Conservation (phyloP, 2,329 filamentous ascomycete genomes). For the Apiospora arundinis region DNA sequence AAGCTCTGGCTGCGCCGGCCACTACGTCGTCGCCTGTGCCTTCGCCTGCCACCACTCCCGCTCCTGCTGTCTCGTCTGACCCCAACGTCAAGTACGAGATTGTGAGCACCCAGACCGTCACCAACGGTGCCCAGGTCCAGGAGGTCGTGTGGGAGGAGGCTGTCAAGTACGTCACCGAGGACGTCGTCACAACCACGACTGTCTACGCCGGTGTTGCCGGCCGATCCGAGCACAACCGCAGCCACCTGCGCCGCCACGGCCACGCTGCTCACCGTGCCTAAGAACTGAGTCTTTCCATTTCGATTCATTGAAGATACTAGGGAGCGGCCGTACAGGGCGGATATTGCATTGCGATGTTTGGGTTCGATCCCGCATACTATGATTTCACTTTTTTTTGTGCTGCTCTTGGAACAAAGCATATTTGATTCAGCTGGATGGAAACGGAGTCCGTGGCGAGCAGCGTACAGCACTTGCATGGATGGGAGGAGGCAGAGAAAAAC, state of each 20-base stretch:
- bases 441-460: background rate
- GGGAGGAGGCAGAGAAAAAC: background rate
- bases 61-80: conserved; percentile 39
- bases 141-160: conserved; percentile 65
- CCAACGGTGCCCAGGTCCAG: conserved; percentile 55
- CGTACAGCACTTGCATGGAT: background rate
- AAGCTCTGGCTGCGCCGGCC: conserved; percentile 24
- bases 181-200: conserved; percentile 48
- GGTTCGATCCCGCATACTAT: conserved; percentile 9
- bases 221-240: conserved; percentile 36
- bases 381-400: conserved; percentile 19
- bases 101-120: conserved; percentile 60
- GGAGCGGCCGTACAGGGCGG: conserved; percentile 7
- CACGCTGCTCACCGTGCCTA: conserved; percentile 33
- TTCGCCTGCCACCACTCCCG: conserved; percentile 34
- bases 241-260: conserved; percentile 49
- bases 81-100: conserved; percentile 45
- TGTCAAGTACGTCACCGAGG: conserved; percentile 58
- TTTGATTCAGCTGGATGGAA: conserved; percentile 2
- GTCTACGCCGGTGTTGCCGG: conserved; percentile 40
- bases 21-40: conserved; percentile 20
- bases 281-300: conserved; percentile 10
- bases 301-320: conserved; percentile 23
- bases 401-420: conserved; percentile 22
- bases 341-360: conserved; percentile 16